Base-by-base conservation (phyloP, 1,139 yeast genomes). In the Sugiyamaella grinbergsii region DNA sequence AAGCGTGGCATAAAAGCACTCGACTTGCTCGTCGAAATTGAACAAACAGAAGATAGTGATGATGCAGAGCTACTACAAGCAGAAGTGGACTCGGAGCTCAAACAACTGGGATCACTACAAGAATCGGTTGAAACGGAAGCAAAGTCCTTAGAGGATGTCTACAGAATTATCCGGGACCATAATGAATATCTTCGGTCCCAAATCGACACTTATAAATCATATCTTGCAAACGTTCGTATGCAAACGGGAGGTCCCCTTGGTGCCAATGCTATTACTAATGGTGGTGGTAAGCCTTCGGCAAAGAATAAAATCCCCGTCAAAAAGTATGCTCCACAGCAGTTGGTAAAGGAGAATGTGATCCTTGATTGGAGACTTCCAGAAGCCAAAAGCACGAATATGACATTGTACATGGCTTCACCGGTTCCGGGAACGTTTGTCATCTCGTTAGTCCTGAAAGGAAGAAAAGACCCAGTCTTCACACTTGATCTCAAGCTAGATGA, bases 71-170 rank as follows among this genome's bases (percentile, higher is more conserved):
- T 69, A 29, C 60, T 71, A 31, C 64, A 65, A 16, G 54, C 58
- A 3, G 74, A 70, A 49, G 69, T 70, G 10, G 71, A 68, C 29
- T 66, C 67, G 38, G 74, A 70, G 51, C 59, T 70, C n/a, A 61
- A 63, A 40, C 72, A 68, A 45, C 57, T 70, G 29, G 73, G 73
- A 5, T 67, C 71, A n/a, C 52, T 68, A 29, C 64, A 62, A 36
- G 70, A 66, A 22, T 63, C 70, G 6, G 71, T 69, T 8, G 63
- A 64, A 26, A 60, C 56, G 33, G 74, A 71, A 58, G 63, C 70
- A 5, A 49, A 47, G 19, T 68, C 72, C 7, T 58, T 71, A 18
- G 67, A 68, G 37, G 66, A 64, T 15, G 74, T 71, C 10, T 66
- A 62, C 54, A 53, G 62, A 10, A 63, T 68, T 32, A 69, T 71